A percentile compares a stretch with the other conserved stretches of the same genome.
Conservation (phyloP, 1,139 yeast genomes). For the Debaryomyces sp. region DNA sequence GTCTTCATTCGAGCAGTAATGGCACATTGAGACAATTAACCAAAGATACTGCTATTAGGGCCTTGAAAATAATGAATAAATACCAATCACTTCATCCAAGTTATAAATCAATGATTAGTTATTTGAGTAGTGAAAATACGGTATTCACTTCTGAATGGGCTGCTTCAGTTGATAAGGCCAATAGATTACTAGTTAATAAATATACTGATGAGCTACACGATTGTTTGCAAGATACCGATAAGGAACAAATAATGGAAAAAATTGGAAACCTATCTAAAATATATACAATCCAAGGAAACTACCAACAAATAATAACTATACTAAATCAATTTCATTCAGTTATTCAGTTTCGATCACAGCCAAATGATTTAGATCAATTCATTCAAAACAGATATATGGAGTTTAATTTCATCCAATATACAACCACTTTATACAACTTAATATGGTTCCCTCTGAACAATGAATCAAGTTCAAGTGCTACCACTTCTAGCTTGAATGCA, state of each 20-base stretch:
- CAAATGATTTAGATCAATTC: constrained; percentile 22
- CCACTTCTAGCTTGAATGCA: constrained; percentile 8
- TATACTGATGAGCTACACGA: constrained; percentile 3
- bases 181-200: neutral
- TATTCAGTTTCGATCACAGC: constrained; percentile 28
- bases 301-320: constrained; percentile 21
- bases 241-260: constrained; percentile 11
- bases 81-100: constrained; percentile 23
- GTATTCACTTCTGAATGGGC: constrained; percentile 13
- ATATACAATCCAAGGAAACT: constrained; percentile 22
- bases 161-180: constrained; percentile 5
- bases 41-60: constrained; percentile 7
- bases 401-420: constrained; percentile 27
- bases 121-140: constrained; percentile 4
- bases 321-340: constrained; percentile 22
- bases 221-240: constrained; percentile 6
- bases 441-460: constrained; percentile 22
- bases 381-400: constrained; percentile 27
- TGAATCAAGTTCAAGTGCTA: neutral
- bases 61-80: constrained; percentile 22
- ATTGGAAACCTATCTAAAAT: constrained; percentile 12
- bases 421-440: constrained; percentile 21
- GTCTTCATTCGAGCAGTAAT: neutral
- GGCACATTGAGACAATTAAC: neutral
- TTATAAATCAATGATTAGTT: constrained; percentile 13